Evolutionary conservation across 2,329 filamentous ascomycete genomes (phyloP).

Genomic region (Alternaria sp.): DNA sequence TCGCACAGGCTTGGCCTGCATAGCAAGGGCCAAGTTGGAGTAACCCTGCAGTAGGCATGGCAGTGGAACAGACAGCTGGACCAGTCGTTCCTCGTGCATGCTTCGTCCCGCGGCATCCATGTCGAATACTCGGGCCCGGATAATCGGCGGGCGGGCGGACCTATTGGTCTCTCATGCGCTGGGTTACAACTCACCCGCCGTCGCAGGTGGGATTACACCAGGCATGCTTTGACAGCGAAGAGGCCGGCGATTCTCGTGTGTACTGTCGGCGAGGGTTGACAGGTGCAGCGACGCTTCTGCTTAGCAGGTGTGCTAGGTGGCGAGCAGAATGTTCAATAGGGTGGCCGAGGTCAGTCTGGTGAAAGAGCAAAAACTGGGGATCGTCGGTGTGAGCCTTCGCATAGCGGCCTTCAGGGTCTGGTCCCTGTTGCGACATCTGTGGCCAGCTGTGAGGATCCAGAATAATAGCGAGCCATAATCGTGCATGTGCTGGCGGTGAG

Average conservation of each 20-base stretch:
- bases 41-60: constrained; percentile 7
- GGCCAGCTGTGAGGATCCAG: constrained; percentile 12
- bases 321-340: neutral
- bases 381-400: constrained; percentile 11
- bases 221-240: constrained; percentile 5
- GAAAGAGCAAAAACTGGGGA: constrained; percentile 13
- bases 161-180: constrained; percentile 11
- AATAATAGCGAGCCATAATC: constrained; percentile 8
- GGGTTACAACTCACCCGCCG: constrained; percentile 13
- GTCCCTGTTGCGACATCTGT: constrained; percentile 10
- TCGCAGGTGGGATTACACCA: constrained; percentile 2
- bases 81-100: constrained; percentile 16
- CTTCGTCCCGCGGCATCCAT: constrained; percentile 18
- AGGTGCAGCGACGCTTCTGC: neutral
- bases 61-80: constrained; percentile 13
- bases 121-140: constrained; percentile 11
- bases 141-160: constrained; percentile 1
- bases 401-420: constrained; percentile 14
- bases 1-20: constrained; percentile 2
- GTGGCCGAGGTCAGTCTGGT: constrained; percentile 6
- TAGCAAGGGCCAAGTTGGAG: neutral
- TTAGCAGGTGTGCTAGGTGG: neutral
- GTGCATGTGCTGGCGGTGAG: constrained; percentile 17
- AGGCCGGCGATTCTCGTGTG: neutral
- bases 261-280: neutral